Conservation (phyloP, 768 basidiomycete genomes). For the Serendipita vermifera region DNA sequence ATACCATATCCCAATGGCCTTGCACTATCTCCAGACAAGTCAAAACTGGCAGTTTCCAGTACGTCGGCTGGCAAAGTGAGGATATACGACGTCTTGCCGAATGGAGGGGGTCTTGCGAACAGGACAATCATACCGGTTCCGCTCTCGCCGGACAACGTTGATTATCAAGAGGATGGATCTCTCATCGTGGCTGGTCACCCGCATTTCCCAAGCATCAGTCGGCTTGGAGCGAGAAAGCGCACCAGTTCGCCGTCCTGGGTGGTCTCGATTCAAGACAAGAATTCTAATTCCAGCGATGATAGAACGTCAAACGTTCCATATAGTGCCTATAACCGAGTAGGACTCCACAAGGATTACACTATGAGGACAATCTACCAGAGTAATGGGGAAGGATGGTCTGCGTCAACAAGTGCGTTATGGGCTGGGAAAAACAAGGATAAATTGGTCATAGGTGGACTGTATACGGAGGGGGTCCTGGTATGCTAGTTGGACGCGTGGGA, state of each 20-base stretch:
- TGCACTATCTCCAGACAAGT: conserved; percentile 39
- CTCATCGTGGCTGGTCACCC: conserved; percentile 57
- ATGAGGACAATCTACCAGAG: conserved; percentile 63
- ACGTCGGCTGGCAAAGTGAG: conserved; percentile 35
- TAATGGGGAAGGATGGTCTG: conserved; percentile 30
- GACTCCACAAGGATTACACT: conserved; percentile 27
- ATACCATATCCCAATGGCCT: conserved; percentile 61
- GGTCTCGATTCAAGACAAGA: conserved; percentile 26
- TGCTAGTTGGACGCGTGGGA: too few species aligned
- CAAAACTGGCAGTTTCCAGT: conserved; percentile 44
- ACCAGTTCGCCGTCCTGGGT: conserved; percentile 46
- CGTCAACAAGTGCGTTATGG: conserved; percentile 8
- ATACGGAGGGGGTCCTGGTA: conserved; percentile 15
- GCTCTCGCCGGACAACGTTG: conserved; percentile 50
- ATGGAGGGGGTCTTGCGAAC: conserved; percentile 32
- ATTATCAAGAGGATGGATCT: conserved; percentile 33
- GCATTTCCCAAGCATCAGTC: conserved; percentile 40
- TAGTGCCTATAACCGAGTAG: conserved; percentile 32
- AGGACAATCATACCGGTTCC: conserved; percentile 36
- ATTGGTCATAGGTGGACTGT: conserved; percentile 16
- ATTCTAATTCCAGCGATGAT: conserved; percentile 11
- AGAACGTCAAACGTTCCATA: conserved; percentile 38
- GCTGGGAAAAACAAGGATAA: conserved; percentile 6
- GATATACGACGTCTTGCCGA: conserved; percentile 35
- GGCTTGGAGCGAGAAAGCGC: conserved; percentile 33